phyloP scores from a whole-genome alignment of 352 stramenopile genomes.

The Phytopythium helicoides region DNA sequence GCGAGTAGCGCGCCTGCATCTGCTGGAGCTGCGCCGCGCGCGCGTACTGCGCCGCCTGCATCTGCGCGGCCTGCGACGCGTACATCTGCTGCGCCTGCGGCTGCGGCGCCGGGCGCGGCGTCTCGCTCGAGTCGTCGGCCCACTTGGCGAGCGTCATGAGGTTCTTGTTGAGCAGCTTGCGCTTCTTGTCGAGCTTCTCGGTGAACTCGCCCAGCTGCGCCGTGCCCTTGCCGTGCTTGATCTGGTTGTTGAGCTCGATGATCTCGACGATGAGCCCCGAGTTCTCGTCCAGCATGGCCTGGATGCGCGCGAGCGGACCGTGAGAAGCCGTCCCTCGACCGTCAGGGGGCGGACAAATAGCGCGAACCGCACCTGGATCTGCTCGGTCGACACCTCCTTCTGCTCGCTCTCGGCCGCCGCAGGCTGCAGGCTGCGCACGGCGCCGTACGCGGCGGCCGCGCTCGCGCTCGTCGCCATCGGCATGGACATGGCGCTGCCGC shows the following conservation, averaged over 20 bases:
- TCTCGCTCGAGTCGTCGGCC: slow-evolving; percentile 81
- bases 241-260: slow-evolving; percentile 86
- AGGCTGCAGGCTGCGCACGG: slow-evolving; percentile 18
- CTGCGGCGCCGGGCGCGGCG: slow-evolving; percentile 31
- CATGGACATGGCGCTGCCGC: slow-evolving; percentile 11
- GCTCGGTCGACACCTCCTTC: slow-evolving; percentile 77
- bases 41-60: slow-evolving; percentile 21
- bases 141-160: slow-evolving; percentile 89
- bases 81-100: slow-evolving; percentile 31
- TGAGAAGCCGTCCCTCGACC: background rate
- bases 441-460: slow-evolving; percentile 24
- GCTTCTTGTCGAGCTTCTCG: slow-evolving; percentile 88
- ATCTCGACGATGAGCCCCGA: slow-evolving; percentile 85
- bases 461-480: slow-evolving; percentile 17
- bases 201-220: slow-evolving; percentile 72
- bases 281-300: slow-evolving; percentile 89
- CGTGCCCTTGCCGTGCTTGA: slow-evolving; percentile 83
- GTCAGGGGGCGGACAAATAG: background rate
- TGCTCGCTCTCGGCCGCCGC: slow-evolving; percentile 31
- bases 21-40: slow-evolving; percentile 15
- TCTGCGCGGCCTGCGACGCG: slow-evolving; percentile 23
- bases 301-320: background rate
- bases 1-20: slow-evolving; percentile 18
- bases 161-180: slow-evolving; percentile 89
- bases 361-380: slow-evolving; percentile 65